phyloP scores from a whole-genome alignment of 257 asterid species.

The Ligustrum vulgare region DNA sequence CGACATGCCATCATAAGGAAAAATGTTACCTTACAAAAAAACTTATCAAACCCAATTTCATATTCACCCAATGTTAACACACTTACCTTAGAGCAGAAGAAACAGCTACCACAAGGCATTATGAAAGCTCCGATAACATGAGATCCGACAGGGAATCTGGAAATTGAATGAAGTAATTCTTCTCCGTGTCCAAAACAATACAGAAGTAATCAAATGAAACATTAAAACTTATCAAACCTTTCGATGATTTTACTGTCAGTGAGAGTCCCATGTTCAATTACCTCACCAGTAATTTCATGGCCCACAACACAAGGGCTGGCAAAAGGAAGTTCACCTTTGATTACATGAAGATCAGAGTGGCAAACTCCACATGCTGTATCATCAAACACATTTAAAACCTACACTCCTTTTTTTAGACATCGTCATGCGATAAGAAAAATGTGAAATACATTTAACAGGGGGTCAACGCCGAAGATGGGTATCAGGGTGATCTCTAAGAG shows the following conservation, averaged over 20 bases:
- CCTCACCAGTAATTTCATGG: constrained; percentile 98
- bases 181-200: constrained; percentile 6
- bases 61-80: constrained; percentile 13
- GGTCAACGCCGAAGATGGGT: not conserved
- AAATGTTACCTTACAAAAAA: not conserved
- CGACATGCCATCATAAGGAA: constrained; percentile 6
- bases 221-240: constrained; percentile 46
- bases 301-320: constrained; percentile 94
- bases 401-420: constrained; percentile 1
- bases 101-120: constrained; percentile 98
- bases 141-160: constrained; percentile 81
- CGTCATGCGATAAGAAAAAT: not conserved
- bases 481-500: not conserved
- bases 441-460: not conserved
- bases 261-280: constrained; percentile 83
- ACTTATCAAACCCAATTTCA: constrained; percentile 7
- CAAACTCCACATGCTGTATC: constrained; percentile 99
- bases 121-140: constrained; percentile 94
- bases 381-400: constrained; percentile 18
- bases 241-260: constrained; percentile 63
- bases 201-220: not conserved
- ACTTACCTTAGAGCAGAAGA: constrained; percentile 87
- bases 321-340: constrained; percentile 96
- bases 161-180: constrained; percentile 8
- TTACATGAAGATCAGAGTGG: constrained; percentile 94